Base-by-base conservation (phyloP, 805 yeast genomes). In the Candida hungchunana region DNA sequence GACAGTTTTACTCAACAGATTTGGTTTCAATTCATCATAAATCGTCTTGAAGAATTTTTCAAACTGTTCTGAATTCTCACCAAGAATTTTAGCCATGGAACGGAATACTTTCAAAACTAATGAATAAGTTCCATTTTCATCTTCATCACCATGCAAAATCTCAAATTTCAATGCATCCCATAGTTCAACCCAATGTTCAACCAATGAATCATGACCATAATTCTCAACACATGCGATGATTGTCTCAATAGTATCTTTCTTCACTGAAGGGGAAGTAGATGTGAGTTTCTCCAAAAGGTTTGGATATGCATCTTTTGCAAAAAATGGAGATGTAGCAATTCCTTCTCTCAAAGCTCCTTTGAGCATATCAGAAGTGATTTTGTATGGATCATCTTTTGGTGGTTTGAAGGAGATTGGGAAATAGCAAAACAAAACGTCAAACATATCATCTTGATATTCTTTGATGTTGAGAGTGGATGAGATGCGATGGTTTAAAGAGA, bases 371-470 rank as follows among this genome's bases (percentile, higher is more conserved):
- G 87, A 75, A 0, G 95, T 77, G 45, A 87, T 83, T 43, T 79
- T 77, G 56, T 88, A 87, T 0, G 93, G 89, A 50, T 90, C 96
- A 56, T 85, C 85, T 31, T 78, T 75, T 4, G 97, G 96, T 2
- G 97, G 96, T 39, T 79, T 79, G 62, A 94, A 93, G 1, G 96
- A 83, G 28, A 93, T 89, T 10, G 99, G 99, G 64, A 90, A 93
- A 62, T 93, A 93, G 59, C 98, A 93, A 56, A 90, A 94, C 26
- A 86, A 68, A 23, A 83, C 76, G 55, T 93, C 98, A 55, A 89
- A 94, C 40, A 93, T 57, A 8, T 84, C 86, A 46, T 82, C 81
- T 21, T 72, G 53, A 50, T 57, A 62, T n/a, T 59, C 56, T 27
- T 59, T 46, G 32, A 75, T 64, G 3, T 64, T 60, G 29, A 87